Evolutionary conservation across 2,329 filamentous ascomycete genomes (phyloP).

Genomic region (Cercospora canescens): DNA sequence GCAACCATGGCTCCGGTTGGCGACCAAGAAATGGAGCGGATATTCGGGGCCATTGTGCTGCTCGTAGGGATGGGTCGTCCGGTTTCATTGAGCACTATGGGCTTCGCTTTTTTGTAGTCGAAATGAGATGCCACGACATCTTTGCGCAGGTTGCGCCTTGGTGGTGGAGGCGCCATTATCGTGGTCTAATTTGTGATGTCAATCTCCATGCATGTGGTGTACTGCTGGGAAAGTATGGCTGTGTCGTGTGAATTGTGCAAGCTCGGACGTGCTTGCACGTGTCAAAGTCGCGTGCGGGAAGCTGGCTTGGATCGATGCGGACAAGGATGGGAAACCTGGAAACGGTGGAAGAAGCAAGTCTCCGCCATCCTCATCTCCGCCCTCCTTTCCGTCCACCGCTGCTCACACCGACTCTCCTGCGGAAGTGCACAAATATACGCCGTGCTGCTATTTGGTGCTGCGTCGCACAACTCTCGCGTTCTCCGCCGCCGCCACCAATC

Average conservation of each 20-base stretch:
- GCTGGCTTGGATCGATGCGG: background rate
- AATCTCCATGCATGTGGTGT: background rate
- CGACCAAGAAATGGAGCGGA: slow-evolving; percentile 71
- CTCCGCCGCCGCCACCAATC: background rate
- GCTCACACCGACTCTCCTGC: background rate
- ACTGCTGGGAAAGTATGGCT: background rate
- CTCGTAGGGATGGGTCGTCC: slow-evolving; percentile 26
- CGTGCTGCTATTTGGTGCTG: background rate
- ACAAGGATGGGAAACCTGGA: slow-evolving; percentile 5
- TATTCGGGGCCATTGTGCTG: slow-evolving; percentile 33
- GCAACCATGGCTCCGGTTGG: slow-evolving; percentile 80
- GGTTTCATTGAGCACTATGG: slow-evolving; percentile 62
- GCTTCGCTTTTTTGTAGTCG: slow-evolving; percentile 58
- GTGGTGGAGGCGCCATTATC: slow-evolving; percentile 42
- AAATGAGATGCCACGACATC: slow-evolving; percentile 70
- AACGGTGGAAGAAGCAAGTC: slow-evolving; percentile 2
- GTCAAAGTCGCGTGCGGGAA: background rate
- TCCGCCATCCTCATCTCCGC: background rate
- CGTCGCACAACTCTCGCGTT: background rate
- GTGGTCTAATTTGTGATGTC: background rate
- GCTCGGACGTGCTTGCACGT: background rate
- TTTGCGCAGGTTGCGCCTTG: slow-evolving; percentile 63
- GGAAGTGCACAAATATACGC: background rate
- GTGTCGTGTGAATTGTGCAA: background rate
- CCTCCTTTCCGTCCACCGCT: background rate